Base-by-base conservation (phyloP, 139 green algal genomes). In the Dunaliella sp. region DNA sequence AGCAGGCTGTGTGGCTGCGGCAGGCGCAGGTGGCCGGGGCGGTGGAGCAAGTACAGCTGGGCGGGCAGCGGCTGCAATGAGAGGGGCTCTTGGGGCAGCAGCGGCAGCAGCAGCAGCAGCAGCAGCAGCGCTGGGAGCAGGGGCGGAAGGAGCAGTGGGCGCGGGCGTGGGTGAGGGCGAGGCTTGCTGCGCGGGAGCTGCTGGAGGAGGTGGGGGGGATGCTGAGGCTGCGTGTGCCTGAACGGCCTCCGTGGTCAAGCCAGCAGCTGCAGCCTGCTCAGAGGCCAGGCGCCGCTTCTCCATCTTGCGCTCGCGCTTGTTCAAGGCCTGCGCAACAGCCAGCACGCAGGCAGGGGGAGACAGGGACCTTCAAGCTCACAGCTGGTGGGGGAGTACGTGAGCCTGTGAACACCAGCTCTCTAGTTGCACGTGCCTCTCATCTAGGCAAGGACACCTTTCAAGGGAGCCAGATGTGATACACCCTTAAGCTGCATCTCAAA, bases 1-100 rank as follows among this genome's bases (percentile, higher is more conserved):
- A 80, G n/a, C 74, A 37, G 74, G n/a, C 74, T 80, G 74, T 80
- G n/a, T n/a, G n/a, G n/a, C n/a, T 21, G 74, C 3, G 21, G 74
- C 31, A 80, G 74, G 74, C 3, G 74, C 74, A 37, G 74, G 12
- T 80, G 74, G 74, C 31, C 3, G 12, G 12, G 7, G n/a, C 31
- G 7, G 74, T 80, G 74, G 12, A 33, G 74, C 74, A 80, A 22
- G 74, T 22, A 21, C 74, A 12, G 31, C 31, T 34, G 74, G n/a
- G 74, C n/a, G 16, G 74, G 12, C 24, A 35, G 74, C 3, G 74
- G 7, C 24, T 34, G 74, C 24, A 21, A 35, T 80, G n/a, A n/a
- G n/a, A n/a, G n/a, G n/a, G n/a, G 74, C n/a, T 80, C 12, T 7
- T 80, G 74, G n/a, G 3, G 74, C 12, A 32, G 74, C 74, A 33